Percentiles rank a stretch among this genome's conserved stretches.
Conservation (phyloP, 805 yeast genomes). For the Kuraishia piskuri region DNA sequence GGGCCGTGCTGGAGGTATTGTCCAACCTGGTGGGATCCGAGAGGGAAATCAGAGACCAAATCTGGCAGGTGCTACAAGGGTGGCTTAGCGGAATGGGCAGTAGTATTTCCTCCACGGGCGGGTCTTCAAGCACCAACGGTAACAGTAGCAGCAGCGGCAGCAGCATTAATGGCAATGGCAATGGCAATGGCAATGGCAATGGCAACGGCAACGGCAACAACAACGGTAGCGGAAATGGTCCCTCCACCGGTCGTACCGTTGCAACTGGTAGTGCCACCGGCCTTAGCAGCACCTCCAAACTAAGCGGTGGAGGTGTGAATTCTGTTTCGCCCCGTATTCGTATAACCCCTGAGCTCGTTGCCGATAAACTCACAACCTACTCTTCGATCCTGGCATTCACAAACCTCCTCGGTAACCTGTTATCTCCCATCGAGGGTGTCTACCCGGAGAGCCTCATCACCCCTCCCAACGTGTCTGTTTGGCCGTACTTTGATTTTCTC, state of each 20-base stretch:
- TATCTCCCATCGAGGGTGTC: conserved; percentile 20
- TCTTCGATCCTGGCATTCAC: conserved; percentile 57
- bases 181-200: too few relatives aligned
- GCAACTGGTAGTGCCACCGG: background rate
- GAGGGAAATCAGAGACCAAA: conserved; percentile 29
- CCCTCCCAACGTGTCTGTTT: conserved; percentile 37
- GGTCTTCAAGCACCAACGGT: conserved; percentile 7
- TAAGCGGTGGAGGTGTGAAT: too few relatives aligned
- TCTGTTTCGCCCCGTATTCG: background rate
- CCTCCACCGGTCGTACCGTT: too few relatives aligned
- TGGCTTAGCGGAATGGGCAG: conserved; percentile 28
- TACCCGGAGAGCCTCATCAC: conserved; percentile 25
- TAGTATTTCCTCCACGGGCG: background rate
- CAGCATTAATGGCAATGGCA: background rate
- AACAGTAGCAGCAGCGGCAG: background rate
- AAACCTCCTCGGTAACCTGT: conserved; percentile 33
- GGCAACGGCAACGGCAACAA: too few relatives aligned
- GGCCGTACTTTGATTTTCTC: conserved; percentile 75
- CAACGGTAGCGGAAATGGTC: too few relatives aligned
- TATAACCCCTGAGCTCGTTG: conserved; percentile 32
- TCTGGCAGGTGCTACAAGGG: conserved; percentile 65
- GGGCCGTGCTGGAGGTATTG: conserved; percentile 49
- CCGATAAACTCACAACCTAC: conserved; percentile 37
- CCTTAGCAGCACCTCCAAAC: too few relatives aligned
- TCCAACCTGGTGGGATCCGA: conserved; percentile 45